Conservation (phyloP, 2,329 filamentous ascomycete genomes). For the Xylaria sp. region DNA sequence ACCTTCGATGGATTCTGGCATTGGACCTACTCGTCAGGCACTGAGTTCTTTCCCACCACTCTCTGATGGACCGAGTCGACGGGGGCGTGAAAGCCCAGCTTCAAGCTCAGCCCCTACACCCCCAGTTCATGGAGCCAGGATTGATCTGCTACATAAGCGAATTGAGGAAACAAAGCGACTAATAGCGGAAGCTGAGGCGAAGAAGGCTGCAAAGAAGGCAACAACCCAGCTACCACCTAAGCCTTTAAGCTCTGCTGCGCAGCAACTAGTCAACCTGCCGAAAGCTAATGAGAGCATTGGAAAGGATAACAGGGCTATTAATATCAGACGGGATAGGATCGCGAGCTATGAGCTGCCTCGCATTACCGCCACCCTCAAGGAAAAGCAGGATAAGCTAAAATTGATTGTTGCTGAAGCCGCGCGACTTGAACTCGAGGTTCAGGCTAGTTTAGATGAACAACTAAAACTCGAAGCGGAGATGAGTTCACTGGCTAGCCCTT, state of each 20-base stretch:
- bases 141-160: constrained; percentile 54
- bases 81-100: constrained; percentile 55
- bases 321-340: constrained; percentile 50
- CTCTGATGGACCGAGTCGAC: constrained; percentile 54
- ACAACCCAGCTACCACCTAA: constrained; percentile 42
- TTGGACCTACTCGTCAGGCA: constrained; percentile 41
- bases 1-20: constrained; percentile 48
- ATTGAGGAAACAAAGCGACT: constrained; percentile 70
- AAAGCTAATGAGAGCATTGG: constrained; percentile 33
- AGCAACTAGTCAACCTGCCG: constrained; percentile 32
- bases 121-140: constrained; percentile 44
- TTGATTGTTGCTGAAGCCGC: constrained; percentile 60
- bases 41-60: constrained; percentile 61
- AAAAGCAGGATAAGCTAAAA: constrained; percentile 61
- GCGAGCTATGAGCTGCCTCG: constrained; percentile 54
- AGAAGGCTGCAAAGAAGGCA: constrained; percentile 52
- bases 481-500: constrained; percentile 50
- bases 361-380: constrained; percentile 54
- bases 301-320: constrained; percentile 26
- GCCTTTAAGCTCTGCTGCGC: constrained; percentile 31
- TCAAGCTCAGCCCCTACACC: constrained; percentile 53
- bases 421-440: constrained; percentile 61
- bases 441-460: constrained; percentile 51
- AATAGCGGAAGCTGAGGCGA: constrained; percentile 69
- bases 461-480: constrained; percentile 50